Evolutionary conservation across 345 rosid species (phyloP).

Genomic region (Sapria himalayana): DNA sequence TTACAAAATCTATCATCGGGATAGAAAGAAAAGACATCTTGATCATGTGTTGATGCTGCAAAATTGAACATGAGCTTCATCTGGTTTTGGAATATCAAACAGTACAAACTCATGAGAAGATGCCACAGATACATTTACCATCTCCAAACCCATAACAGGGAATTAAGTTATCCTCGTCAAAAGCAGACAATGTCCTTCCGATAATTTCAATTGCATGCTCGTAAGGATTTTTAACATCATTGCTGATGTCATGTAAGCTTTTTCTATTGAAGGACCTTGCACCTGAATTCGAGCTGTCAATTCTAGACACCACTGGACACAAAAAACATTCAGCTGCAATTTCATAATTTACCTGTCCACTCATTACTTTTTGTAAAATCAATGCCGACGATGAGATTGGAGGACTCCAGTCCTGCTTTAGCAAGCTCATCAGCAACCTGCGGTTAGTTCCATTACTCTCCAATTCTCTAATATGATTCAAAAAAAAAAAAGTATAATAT

Average conservation of each 20-base stretch:
- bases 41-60: slow-evolving; percentile 82
- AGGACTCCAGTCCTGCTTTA: slow-evolving; percentile 82
- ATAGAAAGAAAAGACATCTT: slow-evolving; percentile 73
- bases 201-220: slow-evolving; percentile 68
- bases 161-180: slow-evolving; percentile 66
- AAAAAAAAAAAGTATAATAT: too few relatives aligned
- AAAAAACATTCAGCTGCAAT: too few relatives aligned
- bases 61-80: not conserved
- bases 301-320: too few relatives aligned
- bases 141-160: slow-evolving; percentile 90
- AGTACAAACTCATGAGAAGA: too few relatives aligned
- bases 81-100: too few relatives aligned
- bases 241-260: slow-evolving; percentile 50
- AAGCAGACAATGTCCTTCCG: slow-evolving; percentile 51
- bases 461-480: too few relatives aligned
- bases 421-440: slow-evolving; percentile 75
- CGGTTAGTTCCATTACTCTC: slow-evolving; percentile 1
- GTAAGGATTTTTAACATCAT: slow-evolving; percentile 44
- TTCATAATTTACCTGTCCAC: slow-evolving; percentile 52
- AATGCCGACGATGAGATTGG: slow-evolving; percentile 79
- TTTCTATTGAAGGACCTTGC: slow-evolving; percentile 40
- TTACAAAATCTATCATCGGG: slow-evolving; percentile 37
- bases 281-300: slow-evolving; percentile 34
- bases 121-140: slow-evolving; percentile 6
- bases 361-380: slow-evolving; percentile 97